phyloP scores from a whole-genome alignment of 306 rosid species.

The Urtica urens region DNA sequence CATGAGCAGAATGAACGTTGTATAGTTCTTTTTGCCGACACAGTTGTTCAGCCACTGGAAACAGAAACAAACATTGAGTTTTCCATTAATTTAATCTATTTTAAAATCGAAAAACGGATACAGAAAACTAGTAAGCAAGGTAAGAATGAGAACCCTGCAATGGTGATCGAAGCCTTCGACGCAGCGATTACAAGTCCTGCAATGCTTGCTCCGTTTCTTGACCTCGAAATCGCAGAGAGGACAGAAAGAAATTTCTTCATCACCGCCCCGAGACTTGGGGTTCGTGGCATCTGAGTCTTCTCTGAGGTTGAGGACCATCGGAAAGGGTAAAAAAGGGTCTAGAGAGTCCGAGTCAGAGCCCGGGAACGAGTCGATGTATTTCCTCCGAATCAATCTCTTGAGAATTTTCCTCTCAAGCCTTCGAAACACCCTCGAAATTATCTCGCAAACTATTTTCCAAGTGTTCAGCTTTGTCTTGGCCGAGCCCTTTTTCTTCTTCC shows the following conservation, averaged over 20 bases:
- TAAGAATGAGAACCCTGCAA: slow-evolving; percentile 55
- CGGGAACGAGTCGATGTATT: slow-evolving; percentile 58
- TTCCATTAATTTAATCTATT: background rate
- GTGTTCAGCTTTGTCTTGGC: slow-evolving; percentile 32
- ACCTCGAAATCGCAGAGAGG: slow-evolving; percentile 77
- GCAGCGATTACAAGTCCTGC: slow-evolving; percentile 90
- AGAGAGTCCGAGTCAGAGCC: slow-evolving; percentile 27
- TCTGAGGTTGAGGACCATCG: slow-evolving; percentile 52
- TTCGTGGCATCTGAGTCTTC: slow-evolving; percentile 43
- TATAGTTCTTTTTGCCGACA: slow-evolving; percentile 79
- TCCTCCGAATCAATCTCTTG: slow-evolving; percentile 61
- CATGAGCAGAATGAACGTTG: slow-evolving; percentile 83
- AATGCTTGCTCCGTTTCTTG: slow-evolving; percentile 75
- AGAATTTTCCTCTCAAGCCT: slow-evolving; percentile 77
- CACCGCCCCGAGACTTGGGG: slow-evolving; percentile 36
- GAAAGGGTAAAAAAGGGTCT: slow-evolving; percentile 77
- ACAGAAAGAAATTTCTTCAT: slow-evolving; percentile 66
- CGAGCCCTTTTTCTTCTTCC: slow-evolving; percentile 42
- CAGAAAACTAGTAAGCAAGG: background rate
- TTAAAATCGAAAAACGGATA: background rate
- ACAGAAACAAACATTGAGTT: background rate
- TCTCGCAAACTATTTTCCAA: slow-evolving; percentile 54
- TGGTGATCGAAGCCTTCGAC: slow-evolving; percentile 97
- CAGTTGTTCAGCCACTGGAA: slow-evolving; percentile 98
- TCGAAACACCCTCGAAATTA: slow-evolving; percentile 57